A percentile compares a stretch with the other conserved stretches of the same genome.
Evolutionary conservation across 192 early-diverging fungal species (phyloP).

Genomic region (Coemansia sp.): DNA sequence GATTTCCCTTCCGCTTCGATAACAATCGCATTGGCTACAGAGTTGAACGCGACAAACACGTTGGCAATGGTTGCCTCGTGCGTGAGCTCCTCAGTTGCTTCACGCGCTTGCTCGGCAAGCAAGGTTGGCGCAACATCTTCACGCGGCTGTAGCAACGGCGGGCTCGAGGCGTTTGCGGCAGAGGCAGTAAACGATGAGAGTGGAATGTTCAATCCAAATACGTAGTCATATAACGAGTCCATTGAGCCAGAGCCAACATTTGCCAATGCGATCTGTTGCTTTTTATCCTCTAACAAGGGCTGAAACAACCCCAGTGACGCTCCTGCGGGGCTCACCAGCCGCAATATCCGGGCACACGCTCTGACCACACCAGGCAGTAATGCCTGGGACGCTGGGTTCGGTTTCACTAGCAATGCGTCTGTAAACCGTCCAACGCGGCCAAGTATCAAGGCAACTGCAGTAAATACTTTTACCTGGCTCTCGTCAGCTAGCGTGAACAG

Average conservation of each 20-base stretch:
- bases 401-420: neutral
- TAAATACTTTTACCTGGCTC: constrained; percentile 27
- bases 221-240: neutral
- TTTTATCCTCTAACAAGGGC: neutral
- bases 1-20: neutral
- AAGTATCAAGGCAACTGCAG: constrained; percentile 22
- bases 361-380: neutral
- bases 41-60: constrained; percentile 17
- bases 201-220: neutral
- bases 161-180: neutral
- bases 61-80: constrained; percentile 22
- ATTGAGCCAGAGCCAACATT: neutral
- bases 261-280: neutral
- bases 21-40: neutral
- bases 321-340: constrained; percentile 1
- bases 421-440: constrained; percentile 8
- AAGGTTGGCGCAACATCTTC: neutral
- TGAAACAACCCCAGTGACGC: constrained; percentile 30
- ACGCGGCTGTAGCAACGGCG: neutral
- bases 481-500: constrained; percentile 18
- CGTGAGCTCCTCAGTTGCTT: constrained; percentile 21
- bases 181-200: neutral
- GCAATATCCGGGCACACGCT: constrained; percentile 18
- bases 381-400: neutral
- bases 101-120: constrained; percentile 18